These are phyloP conservation scores for Ceratobasidium sp. DNA, from an alignment of 1,284 basidiomycete species.

Conservation along the genomic window DNA sequence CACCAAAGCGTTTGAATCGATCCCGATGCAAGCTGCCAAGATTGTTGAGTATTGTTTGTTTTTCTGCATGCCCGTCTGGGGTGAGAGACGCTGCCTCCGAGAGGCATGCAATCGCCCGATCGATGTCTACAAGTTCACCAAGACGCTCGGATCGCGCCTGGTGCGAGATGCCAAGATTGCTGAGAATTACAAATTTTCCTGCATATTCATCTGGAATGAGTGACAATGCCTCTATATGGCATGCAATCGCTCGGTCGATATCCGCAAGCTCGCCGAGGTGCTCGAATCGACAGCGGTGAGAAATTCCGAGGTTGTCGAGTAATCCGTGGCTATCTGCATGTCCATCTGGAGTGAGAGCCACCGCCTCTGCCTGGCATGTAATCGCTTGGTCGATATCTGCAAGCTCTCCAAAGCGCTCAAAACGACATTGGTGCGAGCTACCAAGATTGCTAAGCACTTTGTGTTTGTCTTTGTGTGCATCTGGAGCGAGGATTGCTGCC, in stretches of 20 bases:
- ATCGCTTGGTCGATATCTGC: too few species aligned
- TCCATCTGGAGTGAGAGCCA: too few species aligned
- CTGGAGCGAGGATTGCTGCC: background rate
- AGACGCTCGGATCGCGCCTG: slow-evolving; percentile 1
- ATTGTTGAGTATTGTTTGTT: background rate
- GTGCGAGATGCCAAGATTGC: background rate
- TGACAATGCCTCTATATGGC: background rate
- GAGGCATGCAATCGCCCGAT: background rate
- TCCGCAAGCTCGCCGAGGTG: background rate
- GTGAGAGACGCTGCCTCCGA: background rate
- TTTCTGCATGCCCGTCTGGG: too few species aligned
- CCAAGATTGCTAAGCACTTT: too few species aligned
- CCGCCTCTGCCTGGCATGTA: too few species aligned
- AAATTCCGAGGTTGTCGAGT: background rate
- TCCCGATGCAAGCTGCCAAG: background rate
- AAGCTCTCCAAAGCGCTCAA: too few species aligned
- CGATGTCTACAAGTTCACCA: background rate
- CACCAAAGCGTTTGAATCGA: slow-evolving; percentile 3
- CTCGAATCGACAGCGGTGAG: background rate
- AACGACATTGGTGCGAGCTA: too few species aligned
- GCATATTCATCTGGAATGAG: background rate
- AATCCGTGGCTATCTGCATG: too few species aligned
- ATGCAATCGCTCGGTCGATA: background rate
- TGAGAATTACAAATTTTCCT: too few species aligned
- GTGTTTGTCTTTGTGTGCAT: background rate